Percentiles rank a stretch among this genome's conserved stretches.
Evolutionary conservation across 2,329 filamentous ascomycete genomes (phyloP).

Genomic region (Arthrinium phaeospermum): DNA sequence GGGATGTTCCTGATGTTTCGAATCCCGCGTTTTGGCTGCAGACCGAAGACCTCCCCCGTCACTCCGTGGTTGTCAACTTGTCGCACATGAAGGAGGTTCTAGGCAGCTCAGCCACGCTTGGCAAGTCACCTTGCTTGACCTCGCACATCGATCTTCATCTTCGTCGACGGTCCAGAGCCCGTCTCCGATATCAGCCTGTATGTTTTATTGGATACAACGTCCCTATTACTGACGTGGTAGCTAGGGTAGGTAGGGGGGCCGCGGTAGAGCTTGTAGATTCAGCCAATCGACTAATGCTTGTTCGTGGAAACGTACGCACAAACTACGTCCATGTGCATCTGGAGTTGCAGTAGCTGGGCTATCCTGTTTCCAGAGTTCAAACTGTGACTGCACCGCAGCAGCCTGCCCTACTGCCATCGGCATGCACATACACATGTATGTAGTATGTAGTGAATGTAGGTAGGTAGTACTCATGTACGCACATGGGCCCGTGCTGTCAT

Average conservation of each 20-base stretch:
- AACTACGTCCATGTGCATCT: constrained; percentile 1
- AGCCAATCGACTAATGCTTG: background rate
- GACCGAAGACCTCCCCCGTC: background rate
- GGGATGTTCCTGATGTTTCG: constrained; percentile 10
- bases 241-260: background rate
- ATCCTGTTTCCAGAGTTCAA: background rate
- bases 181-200: background rate
- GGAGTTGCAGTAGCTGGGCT: background rate
- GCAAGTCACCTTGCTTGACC: background rate
- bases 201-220: background rate
- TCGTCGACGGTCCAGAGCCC: background rate
- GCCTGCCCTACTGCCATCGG: background rate
- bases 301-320: background rate
- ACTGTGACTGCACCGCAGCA: too few species aligned
- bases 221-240: background rate
- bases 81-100: background rate
- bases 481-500: constrained; percentile 2
- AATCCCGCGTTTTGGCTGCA: constrained; percentile 12
- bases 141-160: constrained; percentile 3
- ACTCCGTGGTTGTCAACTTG: background rate
- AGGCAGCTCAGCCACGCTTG: constrained; percentile 11
- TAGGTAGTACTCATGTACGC: background rate
- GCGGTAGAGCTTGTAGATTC: background rate
- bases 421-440: background rate
- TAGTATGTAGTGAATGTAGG: background rate